phyloP scores from a whole-genome alignment of 768 basidiomycete species.

The Trametes cinnabarina region DNA sequence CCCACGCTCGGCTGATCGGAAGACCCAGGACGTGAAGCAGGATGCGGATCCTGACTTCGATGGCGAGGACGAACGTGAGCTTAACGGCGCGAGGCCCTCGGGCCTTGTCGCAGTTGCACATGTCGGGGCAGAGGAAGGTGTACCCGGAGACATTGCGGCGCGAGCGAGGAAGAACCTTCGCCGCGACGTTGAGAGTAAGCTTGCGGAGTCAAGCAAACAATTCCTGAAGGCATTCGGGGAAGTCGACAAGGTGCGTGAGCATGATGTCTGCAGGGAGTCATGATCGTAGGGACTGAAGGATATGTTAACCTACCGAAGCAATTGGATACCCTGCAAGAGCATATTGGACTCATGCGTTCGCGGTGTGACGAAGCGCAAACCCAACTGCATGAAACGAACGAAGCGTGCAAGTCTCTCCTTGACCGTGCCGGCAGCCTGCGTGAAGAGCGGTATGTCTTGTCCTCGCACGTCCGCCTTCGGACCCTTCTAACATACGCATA shows the following conservation, averaged over 20 bases:
- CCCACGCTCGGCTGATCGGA: conserved; percentile 23
- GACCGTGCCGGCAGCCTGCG: conserved; percentile 79
- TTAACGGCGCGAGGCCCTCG: conserved; percentile 9
- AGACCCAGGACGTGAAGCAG: conserved; percentile 35
- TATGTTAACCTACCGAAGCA: conserved; percentile 73
- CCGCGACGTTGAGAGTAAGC: conserved; percentile 79
- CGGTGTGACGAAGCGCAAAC: conserved; percentile 83
- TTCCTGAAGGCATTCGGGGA: conserved; percentile 85
- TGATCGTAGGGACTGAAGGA: neutral
- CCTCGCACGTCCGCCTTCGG: neutral
- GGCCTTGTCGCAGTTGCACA: conserved; percentile 19
- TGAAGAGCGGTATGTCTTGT: conserved; percentile 58
- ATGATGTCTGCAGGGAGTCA: neutral
- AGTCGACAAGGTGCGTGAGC: conserved; percentile 80
- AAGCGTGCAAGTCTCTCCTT: conserved; percentile 73
- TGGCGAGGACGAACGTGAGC: conserved; percentile 32
- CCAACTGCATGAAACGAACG: conserved; percentile 71
- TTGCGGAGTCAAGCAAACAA: conserved; percentile 76
- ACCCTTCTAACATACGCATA: neutral
- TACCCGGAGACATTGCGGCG: conserved; percentile 64
- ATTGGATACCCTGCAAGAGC: conserved; percentile 73
- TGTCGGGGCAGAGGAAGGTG: conserved; percentile 36
- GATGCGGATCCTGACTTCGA: conserved; percentile 34
- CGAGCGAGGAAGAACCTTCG: conserved; percentile 77
- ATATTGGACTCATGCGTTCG: conserved; percentile 75